Base-by-base conservation (phyloP, 1,284 basidiomycete species). In the Chalciporus piperatoides region DNA sequence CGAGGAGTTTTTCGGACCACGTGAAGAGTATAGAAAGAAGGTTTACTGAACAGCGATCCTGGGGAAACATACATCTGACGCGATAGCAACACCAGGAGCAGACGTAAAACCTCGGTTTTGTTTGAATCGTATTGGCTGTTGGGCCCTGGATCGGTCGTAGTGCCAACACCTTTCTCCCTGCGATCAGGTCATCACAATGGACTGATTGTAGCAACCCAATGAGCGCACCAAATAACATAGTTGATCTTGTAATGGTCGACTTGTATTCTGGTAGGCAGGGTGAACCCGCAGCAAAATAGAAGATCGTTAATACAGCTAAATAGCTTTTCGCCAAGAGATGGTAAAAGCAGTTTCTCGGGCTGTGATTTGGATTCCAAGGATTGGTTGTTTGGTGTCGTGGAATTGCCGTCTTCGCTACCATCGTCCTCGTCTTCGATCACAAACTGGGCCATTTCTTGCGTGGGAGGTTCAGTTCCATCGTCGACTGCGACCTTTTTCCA, bases 141-240 rank as follows among this genome's bases (percentile, higher is more conserved):
- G 8, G 82, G 79, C 0, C 88, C 86, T 2, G 83, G 76, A 59
- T 88, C 84, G 19, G 80, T 74, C 2, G 90, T 90, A 8, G 90
- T 90, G 3, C 92, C 92, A 36, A 95, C 79, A 6, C 92, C 92
- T 64, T 86, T 92, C 72, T 94, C 92, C 92, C 91, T 94, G 39
- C 14, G 24, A 46, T 42, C 24, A 47, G 41, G n/a, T 53, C 23
- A 42, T 64, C 27, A 66, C n/a, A 41, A 36, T 15, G 2, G 21
- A 44, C 33, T 23, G 30, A 50, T 41, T 23, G 35, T 17, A 52
- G 42, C 32, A 44, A 51, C 38, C 44, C 49, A 25, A 49, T 6
- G 32, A 42, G 65, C 82, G 52, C 62, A 88, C 87, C 89, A 92
- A 43, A 90, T 92, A 14, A 86, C 74, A 71, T 90, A 87, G 66